Evolutionary conservation across 441 rosid species (phyloP), one percentile per base, ranked within the genome.

Genomic region (Corymbia calophylla): DNA sequence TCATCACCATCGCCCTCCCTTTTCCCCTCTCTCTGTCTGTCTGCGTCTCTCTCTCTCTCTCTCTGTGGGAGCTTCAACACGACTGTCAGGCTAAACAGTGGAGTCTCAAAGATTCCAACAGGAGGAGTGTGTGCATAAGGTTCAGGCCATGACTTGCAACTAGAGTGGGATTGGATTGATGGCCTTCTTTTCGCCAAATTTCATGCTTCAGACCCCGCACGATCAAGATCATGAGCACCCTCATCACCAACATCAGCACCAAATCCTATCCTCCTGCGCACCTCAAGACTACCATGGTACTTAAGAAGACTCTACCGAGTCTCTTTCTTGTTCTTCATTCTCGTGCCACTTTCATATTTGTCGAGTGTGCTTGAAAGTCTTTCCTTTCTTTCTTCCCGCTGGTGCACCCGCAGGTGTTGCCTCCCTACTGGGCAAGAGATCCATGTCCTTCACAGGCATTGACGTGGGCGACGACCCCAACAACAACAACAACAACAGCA

Each of bases 221-320:
- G 96, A 96, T 18, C 95, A 96, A 62, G 97, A 94, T 84, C 94
- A 92, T 87, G 97, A 94, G 87, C 97, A 95, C 81, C 93, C 94
- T 88, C 92, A 35, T 29, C 88, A 95, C 23, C n/a, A 93, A 85
- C 90, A 96, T 89, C 96, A 95, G 91, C 93, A 92, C 90, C 97
- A 96, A 92, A 93, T 95, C 87, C 97, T 95, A 39, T 93, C 98
- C 89, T 92, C 97, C 86, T 96, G 97, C 91, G 60, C 94, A 3
- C 94, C 96, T 90, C 98, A 95, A 90, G 97, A 96, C 89, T 95
- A 95, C 90, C 97, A 96, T 90, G 98, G 99, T 97, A 95, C 44
- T 1, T 73, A 39, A 73, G 51, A 73, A 21, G 60, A 39, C 18
- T 16, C 62, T 86, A 25, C 29, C 16, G 47, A 51, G 39, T 56